Base-by-base conservation (phyloP, 208 protist species). In the Vickermania spadyakhi region DNA sequence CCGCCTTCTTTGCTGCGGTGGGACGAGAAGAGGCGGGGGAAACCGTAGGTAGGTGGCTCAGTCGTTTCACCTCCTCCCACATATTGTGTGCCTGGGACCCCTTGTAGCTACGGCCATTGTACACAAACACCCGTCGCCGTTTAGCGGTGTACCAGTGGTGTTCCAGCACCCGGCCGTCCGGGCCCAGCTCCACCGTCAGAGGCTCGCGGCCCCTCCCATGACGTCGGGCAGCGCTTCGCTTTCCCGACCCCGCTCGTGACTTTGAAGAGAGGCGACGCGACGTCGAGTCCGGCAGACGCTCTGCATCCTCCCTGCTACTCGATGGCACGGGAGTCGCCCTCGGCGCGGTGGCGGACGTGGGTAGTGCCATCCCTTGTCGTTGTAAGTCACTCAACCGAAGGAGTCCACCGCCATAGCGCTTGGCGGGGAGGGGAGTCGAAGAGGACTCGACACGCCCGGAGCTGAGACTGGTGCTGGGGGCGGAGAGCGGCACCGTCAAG, bases 51-150 rank as follows among this genome's bases (percentile, higher is more conserved):
- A n/a, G n/a, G n/a, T n/a, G n/a, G n/a, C n/a, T n/a, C n/a, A n/a
- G n/a, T n/a, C n/a, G n/a, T 61, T 86, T 86, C 36, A 93, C 69
- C 54, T 82, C 63, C 25, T 62, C 62, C 86, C 86, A 94, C 68
- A 91, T 62, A 18, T 60, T 31, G 68, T 91, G 82, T 22, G 83
- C 86, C 14, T 42, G 52, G 5, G 27, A 67, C 14, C 86, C 86
- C 26, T 68, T 81, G 65, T 84, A 91, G 7, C 72, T 84, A 7
- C 31, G 54, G 5, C 78, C 75, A 51, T 79, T 63, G 70, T 89
- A 89, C n/a, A 88, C 75, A 41, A 91, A 67, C 26, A 67, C 64
- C 18, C 86, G 83, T 13, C 77, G 78, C 2, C 81, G 70, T 25
- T 65, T 56, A 18, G 64, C 69, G 2, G 70, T 87, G 56, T 68